Base-by-base conservation (phyloP, 202 grass and related monocot species). In the Miscanthus sacchariflorus region DNA sequence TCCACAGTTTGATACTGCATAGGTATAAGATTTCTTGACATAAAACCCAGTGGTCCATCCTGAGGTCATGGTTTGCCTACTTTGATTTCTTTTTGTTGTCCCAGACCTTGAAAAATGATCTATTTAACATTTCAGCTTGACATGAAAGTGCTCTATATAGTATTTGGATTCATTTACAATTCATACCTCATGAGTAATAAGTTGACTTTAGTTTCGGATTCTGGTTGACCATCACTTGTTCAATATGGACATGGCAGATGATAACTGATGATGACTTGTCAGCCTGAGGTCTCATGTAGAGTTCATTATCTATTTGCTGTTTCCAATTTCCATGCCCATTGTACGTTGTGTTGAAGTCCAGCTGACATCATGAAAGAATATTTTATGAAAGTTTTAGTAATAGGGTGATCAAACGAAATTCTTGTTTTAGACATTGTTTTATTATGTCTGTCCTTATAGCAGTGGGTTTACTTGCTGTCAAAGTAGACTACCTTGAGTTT, bases 401-500 rank as follows among this genome's bases (percentile, higher is more conserved):
- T 56, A 45, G 38, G 66, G 77, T 67, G 42, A 21, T 81, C 58
- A 77, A 66, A 66, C 1, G 0, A 65, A 79, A 61, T 15, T 30
- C 25, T 25, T 40, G 18, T 35, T 52, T 68, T 15, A 61, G 27
- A 43, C n/a, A 46, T 18, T 18, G 33, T 68, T 87, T 79, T 63
- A 25, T 44, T 11, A 24, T 68, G 35, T 4, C 6, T 58, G 71
- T 48, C 49, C 43, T 82, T 74, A 23, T 71, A 69, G 68, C 68
- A 56, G 11, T 75, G 65, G 80, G 27, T 83, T 78, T 52, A 72
- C 23, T 38, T 79, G 3, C 61, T 28, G 35, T 68, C 14, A 50
- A 10, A 82, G 49, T 63, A 64, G 10, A 88, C 24, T 23, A 27
- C 25, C 14, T 39, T 89, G 58, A 84, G 70, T 18, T 70, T 65